Conservation (phyloP, 2,329 filamentous ascomycete species). For the Fusarium sacchari region DNA sequence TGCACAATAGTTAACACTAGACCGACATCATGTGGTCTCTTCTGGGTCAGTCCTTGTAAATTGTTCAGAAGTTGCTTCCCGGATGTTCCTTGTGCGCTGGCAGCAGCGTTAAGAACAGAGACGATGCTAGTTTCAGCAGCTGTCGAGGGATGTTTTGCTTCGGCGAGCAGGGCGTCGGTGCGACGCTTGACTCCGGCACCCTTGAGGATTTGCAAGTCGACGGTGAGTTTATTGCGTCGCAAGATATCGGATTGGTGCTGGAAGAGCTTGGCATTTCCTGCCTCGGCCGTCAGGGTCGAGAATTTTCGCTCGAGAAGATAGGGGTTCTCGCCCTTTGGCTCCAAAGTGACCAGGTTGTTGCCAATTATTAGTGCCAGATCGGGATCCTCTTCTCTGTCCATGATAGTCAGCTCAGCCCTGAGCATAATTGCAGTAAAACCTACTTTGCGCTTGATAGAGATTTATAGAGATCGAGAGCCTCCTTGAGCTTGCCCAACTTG, state of each 20-base stretch:
- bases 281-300: slow-evolving; percentile 61
- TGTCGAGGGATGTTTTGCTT: slow-evolving; percentile 43
- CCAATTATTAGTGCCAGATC: slow-evolving; percentile 73
- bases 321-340: slow-evolving; percentile 65
- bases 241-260: slow-evolving; percentile 69
- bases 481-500: slow-evolving; percentile 71
- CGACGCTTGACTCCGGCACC: slow-evolving; percentile 67
- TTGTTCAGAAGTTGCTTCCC: slow-evolving; percentile 76
- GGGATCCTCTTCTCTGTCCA: slow-evolving; percentile 69
- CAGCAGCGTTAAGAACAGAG: slow-evolving; percentile 73
- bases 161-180: slow-evolving; percentile 54
- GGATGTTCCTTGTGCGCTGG: slow-evolving; percentile 70
- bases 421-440: slow-evolving; percentile 42
- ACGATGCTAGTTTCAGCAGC: slow-evolving; percentile 52
- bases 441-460: slow-evolving; percentile 71
- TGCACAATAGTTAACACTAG: slow-evolving; percentile 83
- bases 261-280: slow-evolving; percentile 73
- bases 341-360: slow-evolving; percentile 66
- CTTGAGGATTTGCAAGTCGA: slow-evolving; percentile 75
- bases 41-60: slow-evolving; percentile 75
- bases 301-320: slow-evolving; percentile 73
- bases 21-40: slow-evolving; percentile 81
- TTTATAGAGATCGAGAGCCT: slow-evolving; percentile 71
- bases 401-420: slow-evolving; percentile 28
- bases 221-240: slow-evolving; percentile 69